These are phyloP conservation scores for Aaosphaeria arxii DNA, from an alignment of 2,329 filamentous ascomycete genomes.

Conservation along the genomic window DNA sequence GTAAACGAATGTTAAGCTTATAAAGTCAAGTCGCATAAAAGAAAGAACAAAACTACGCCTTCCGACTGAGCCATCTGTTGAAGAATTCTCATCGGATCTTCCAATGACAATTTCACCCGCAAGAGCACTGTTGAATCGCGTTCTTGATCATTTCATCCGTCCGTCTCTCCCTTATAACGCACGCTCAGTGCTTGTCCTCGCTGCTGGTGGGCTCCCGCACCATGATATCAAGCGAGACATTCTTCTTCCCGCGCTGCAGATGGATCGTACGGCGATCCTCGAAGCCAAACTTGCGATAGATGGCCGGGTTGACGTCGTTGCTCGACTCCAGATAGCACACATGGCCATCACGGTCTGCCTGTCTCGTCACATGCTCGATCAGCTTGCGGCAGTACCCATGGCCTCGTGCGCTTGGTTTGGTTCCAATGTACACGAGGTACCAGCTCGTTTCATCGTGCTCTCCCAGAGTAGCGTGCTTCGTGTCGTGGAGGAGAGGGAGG, in stretches of 20 bases:
- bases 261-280: slow-evolving; percentile 61
- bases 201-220: slow-evolving; percentile 61
- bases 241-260: slow-evolving; percentile 55
- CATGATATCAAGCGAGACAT: slow-evolving; percentile 75
- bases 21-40: no score
- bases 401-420: slow-evolving; percentile 65
- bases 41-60: no score
- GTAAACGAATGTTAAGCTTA: no score
- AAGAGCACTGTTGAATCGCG: no score
- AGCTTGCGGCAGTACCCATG: slow-evolving; percentile 71
- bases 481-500: slow-evolving; percentile 69
- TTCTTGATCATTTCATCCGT: no score
- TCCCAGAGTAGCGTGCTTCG: slow-evolving; percentile 68
- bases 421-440: slow-evolving; percentile 83
- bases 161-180: no score
- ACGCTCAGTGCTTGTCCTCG: no score
- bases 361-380: slow-evolving; percentile 63
- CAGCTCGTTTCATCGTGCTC: slow-evolving; percentile 66
- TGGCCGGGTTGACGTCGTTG: slow-evolving; percentile 63
- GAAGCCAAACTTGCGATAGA: slow-evolving; percentile 77
- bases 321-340: slow-evolving; percentile 79
- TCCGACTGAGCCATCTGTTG: no score
- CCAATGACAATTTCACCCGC: no score
- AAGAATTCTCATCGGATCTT: no score
- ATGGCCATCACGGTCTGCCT: slow-evolving; percentile 65